Evolutionary conservation across 2,329 filamentous ascomycete genomes (phyloP), one percentile per base, ranked within the genome.

Genomic region (Aureobasidium sp.): DNA sequence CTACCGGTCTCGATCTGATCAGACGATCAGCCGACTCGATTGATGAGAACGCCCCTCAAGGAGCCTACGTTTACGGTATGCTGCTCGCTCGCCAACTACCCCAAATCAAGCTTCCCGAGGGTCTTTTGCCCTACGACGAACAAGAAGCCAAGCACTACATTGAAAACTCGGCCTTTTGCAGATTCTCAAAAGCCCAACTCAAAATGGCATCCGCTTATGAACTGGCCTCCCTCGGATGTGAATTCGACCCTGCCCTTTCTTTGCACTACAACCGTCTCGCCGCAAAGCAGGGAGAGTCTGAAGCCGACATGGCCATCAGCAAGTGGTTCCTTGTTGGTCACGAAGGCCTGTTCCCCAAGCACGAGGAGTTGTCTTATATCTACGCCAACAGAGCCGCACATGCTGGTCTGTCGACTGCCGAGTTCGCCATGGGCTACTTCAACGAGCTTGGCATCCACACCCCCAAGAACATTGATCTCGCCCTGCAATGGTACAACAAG

Each of bases 251-350:
- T 1, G 88, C 91, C 0, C 83, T 95, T 63, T 97, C 93, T 1
- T 77, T 99, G 60, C 94, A 99, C 73, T 99, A 99, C 78, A 97
- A 97, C 71, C 90, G 91, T 41, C 82, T 99, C 36, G 93, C 94
- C 25, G 89, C 94, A 14, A 87, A 89, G 66, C 94, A 97, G 76
- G 93, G 92, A 20, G 91, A 97, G 69, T 82, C 91, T 0, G 94
- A 99, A 73, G 94, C 93, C 0, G 91, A 96, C 64, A 89, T 99
- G 76, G 91, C 93, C 31, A 91, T 99, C 64, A 97, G 93, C 75
- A 94, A 96, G 75, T 99, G 94, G 94, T 99, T 97, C 72, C 81
- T 99, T 31, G 97, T 96, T 70, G 94, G 94, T 2, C 92, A 94
- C 67, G 93, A 97, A 67, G 88, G 88, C 25, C 82, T 95, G 7